Percentiles rank a stretch among this genome's conserved stretches.
These are phyloP conservation scores for Quercus alba DNA, from an alignment of 306 rosid genomes.

Conservation along the genomic window DNA sequence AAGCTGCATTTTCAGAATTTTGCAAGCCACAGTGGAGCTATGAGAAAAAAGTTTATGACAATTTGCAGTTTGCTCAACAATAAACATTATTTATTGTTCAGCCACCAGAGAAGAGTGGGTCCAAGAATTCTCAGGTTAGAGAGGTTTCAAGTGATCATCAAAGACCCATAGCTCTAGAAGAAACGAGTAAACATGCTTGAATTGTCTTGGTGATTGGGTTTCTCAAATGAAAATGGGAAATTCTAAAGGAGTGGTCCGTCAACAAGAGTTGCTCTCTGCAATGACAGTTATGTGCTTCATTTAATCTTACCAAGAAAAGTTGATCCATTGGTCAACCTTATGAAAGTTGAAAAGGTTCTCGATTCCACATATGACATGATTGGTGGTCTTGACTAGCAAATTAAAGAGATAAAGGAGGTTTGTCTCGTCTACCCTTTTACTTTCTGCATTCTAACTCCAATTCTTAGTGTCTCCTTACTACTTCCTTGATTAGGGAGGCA, in stretches of 20 bases:
- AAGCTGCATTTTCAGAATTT: neutral
- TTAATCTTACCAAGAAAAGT: slow-evolving; percentile 95
- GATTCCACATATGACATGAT: slow-evolving; percentile 98
- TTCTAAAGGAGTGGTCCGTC: slow-evolving; percentile 38
- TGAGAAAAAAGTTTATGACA: neutral
- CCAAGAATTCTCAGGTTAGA: neutral
- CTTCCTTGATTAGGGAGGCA: neutral
- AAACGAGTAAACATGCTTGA: too few relatives aligned
- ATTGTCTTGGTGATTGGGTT: too few relatives aligned
- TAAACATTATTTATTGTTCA: neutral
- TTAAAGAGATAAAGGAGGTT: slow-evolving; percentile 97
- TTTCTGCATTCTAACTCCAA: neutral
- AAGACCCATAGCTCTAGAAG: neutral
- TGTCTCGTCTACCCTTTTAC: neutral
- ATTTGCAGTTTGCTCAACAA: neutral
- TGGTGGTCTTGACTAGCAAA: slow-evolving; percentile 99
- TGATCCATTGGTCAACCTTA: slow-evolving; percentile 93
- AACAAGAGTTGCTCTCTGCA: slow-evolving; percentile 93
- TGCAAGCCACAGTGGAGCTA: neutral
- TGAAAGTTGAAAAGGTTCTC: slow-evolving; percentile 99
- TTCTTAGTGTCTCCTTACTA: neutral
- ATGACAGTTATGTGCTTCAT: slow-evolving; percentile 97
- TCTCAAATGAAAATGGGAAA: too few relatives aligned
- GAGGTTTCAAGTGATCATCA: neutral
- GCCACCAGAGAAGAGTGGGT: neutral